Evolutionary conservation across 176 grass and related monocot species (phyloP), one percentile per base, ranked within the genome.

Genomic region (Juncus effusus): DNA sequence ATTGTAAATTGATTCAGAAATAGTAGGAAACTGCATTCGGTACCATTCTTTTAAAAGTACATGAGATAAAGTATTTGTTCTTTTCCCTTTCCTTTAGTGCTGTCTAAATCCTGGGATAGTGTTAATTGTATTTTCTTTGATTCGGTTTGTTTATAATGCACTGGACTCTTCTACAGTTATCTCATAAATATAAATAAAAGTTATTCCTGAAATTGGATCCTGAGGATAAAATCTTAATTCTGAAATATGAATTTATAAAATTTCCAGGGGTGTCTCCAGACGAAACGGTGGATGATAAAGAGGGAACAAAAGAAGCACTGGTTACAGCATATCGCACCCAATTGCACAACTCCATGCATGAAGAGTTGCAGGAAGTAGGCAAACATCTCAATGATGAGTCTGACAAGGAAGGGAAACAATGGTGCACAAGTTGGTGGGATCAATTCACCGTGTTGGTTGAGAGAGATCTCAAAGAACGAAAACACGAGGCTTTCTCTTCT

Each of bases 401-500:
- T 10, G 61, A 60, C 47, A 75, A 76, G n/a, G 64, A n/a, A 7
- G 28, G 10, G 11, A 36, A 51, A 38, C 7, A 70, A n/a, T 84
- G 82, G 70, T 79, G 76, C 35, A 76, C 63, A 13, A 79, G 13
- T 38, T 84, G 82, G 82, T 79, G 82, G 70, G 69, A 69, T 7
- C 82, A 84, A 38, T 79, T 84, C 76, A 73, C 6, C 3, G 76
- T 84, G 63, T 40, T 84, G 14, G 76, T 84, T 13, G 13, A 75
- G 64, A 79, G 82, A 36, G 82, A 61, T 36, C 45, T 84, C 4
- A 84, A 79, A 67, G 70, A 84, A 64, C 74, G 82, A 15, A 79
- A 11, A 51, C 76, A 79, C 6, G 70, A 84, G 38, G n/a, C 82
- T 39, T 84, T 84, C 76, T 69, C 62, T 11, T 10, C 35, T 11